phyloP scores from a whole-genome alignment of 352 stramenopile genomes.

The Phytophthora kernoviae region DNA sequence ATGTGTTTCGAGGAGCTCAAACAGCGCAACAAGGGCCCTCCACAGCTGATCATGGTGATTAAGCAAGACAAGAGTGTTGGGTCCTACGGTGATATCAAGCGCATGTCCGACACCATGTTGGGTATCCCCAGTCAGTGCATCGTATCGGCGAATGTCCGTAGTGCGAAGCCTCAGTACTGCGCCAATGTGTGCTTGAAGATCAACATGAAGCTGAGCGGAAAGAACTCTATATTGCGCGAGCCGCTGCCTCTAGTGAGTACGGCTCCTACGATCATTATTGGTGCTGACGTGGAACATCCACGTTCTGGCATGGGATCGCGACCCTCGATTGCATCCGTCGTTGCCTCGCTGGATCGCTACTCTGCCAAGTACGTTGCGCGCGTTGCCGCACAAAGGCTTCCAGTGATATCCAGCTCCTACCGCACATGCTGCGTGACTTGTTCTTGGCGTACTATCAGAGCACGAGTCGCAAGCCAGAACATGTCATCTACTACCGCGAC shows the following conservation, averaged over 20 bases:
- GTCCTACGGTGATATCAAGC: conserved; percentile 76
- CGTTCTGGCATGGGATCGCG: conserved; percentile 55
- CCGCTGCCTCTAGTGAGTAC: conserved; percentile 47
- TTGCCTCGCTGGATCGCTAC: conserved; percentile 76
- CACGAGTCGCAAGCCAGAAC: conserved; percentile 75
- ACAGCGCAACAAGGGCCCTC: conserved; percentile 28
- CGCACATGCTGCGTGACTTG: conserved; percentile 69
- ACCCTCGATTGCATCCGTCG: conserved; percentile 80
- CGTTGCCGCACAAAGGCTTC: conserved; percentile 54
- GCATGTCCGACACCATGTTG: conserved; percentile 66
- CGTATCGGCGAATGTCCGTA: conserved; percentile 48
- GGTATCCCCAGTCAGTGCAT: conserved; percentile 79
- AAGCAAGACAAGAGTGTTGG: conserved; percentile 48
- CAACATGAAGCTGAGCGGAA: conserved; percentile 77
- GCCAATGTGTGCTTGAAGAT: conserved; percentile 77
- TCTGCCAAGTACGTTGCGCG: conserved; percentile 67
- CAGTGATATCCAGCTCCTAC: conserved; percentile 62
- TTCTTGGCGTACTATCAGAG: conserved; percentile 77
- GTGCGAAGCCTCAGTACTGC: conserved; percentile 58
- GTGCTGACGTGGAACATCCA: conserved; percentile 77
- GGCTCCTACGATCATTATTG: conserved; percentile 77
- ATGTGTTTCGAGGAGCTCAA: conserved; percentile 57
- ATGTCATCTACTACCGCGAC: conserved; percentile 88
- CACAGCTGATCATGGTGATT: conserved; percentile 68
- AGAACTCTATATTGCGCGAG: conserved; percentile 64